Conservation (phyloP, 2,329 filamentous ascomycete genomes). For the Podosphaera fusca region DNA sequence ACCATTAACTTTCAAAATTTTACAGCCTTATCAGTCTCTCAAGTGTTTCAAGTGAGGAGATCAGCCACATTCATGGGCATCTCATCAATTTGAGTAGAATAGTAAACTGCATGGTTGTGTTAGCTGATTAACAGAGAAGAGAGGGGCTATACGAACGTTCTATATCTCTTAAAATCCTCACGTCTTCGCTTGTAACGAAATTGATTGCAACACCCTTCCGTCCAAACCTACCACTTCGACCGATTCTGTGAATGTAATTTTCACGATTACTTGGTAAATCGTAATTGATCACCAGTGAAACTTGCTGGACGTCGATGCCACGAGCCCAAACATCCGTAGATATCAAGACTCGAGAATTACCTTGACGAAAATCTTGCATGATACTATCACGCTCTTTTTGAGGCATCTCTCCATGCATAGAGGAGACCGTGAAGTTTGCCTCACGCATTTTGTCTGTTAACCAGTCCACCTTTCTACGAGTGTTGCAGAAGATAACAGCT, state of each 20-base stretch:
- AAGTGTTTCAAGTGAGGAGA: constrained; percentile 11
- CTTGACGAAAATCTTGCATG: constrained; percentile 97
- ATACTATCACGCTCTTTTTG: constrained; percentile 96
- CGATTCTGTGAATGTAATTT: constrained; percentile 98
- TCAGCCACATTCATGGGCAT: constrained; percentile 54
- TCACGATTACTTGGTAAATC: constrained; percentile 95
- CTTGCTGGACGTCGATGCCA: constrained; percentile 97
- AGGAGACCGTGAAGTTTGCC: constrained; percentile 93
- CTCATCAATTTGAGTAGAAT: constrained; percentile 58
- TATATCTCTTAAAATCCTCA: constrained; percentile 90
- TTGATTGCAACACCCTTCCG: constrained; percentile 99
- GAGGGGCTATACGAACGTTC: constrained; percentile 41
- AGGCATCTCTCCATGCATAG: constrained; percentile 98
- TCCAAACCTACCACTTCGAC: constrained; percentile 82
- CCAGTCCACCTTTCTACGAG: constrained; percentile 96
- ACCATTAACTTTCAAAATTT: no score
- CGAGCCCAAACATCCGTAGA: constrained; percentile 95
- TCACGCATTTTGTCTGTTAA: constrained; percentile 98
- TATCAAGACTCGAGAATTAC: constrained; percentile 86
- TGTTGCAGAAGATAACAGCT: constrained; percentile 99
- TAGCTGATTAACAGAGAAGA: constrained; percentile 3
- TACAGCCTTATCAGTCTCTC: no score
- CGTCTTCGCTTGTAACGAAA: constrained; percentile 95
- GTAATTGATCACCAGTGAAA: constrained; percentile 97
- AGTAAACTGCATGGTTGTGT: constrained; percentile 30